Evolutionary conservation across 805 yeast species (phyloP).

Genomic region (Kurtzmaniella cleridarum): DNA sequence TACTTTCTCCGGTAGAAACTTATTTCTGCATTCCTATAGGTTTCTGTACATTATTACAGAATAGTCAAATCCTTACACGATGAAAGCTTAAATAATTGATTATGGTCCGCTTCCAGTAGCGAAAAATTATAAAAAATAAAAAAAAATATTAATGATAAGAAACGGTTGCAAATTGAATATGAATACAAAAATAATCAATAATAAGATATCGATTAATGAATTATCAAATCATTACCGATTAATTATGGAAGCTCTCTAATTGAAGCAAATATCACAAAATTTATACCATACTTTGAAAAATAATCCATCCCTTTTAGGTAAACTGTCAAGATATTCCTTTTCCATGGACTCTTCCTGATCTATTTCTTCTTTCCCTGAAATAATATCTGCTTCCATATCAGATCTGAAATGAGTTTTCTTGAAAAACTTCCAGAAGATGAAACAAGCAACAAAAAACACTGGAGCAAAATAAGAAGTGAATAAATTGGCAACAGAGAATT

Average conservation of each 20-base stretch:
- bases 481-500: conserved; percentile 26
- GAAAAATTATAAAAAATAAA: no score
- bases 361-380: conserved; percentile 28
- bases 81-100: no score
- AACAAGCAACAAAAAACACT: conserved; percentile 20
- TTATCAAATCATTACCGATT: no score
- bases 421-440: conserved; percentile 19
- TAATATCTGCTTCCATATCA: conserved; percentile 27
- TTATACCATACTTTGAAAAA: conserved; percentile 16
- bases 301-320: conserved; percentile 16
- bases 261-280: conserved; percentile 18
- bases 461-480: conserved; percentile 37
- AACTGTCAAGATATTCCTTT: conserved; percentile 13
- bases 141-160: no score
- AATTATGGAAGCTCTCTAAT: conserved; percentile 5
- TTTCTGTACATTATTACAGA: no score
- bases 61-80: no score
- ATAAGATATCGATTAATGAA: no score
- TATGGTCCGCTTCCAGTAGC: no score
- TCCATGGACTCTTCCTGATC: conserved; percentile 31
- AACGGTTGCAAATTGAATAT: no score
- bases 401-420: conserved; percentile 27
- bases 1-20: no score
- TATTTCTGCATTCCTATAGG: no score
- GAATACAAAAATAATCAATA: no score